A percentile compares a stretch with the other conserved stretches of the same genome.
phyloP scores from a whole-genome alignment of 352 stramenopile genomes.

The Aphanomyces cochlioides region DNA sequence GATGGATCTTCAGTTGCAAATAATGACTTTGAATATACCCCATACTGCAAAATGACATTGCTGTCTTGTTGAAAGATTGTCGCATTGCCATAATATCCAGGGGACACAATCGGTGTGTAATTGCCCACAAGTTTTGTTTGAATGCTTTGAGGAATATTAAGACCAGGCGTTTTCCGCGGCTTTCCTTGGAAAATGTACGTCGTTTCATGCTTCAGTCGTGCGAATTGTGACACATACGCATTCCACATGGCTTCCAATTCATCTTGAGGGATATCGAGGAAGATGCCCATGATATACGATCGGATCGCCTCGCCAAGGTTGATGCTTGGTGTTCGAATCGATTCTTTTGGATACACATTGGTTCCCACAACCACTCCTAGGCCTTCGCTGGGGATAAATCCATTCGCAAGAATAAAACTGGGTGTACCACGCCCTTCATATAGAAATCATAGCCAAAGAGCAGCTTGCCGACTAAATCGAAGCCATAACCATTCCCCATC shows the following conservation, averaged over 20 bases:
- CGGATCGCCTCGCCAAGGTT: constrained; percentile 39
- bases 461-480: constrained; percentile 51
- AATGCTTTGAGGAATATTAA: constrained; percentile 34
- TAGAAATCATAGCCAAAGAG: constrained; percentile 63
- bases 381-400: constrained; percentile 44
- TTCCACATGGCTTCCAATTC: constrained; percentile 50
- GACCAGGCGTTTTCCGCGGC: constrained; percentile 38
- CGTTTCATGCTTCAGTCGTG: constrained; percentile 39
- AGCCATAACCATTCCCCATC: constrained; percentile 55
- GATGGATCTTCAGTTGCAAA: constrained; percentile 1
- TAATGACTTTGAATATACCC: neutral
- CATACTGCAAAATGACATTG: constrained; percentile 9
- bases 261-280: constrained; percentile 55
- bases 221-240: constrained; percentile 36
- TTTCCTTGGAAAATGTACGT: constrained; percentile 36
- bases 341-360: constrained; percentile 38
- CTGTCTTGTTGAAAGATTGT: constrained; percentile 30
- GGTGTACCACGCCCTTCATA: constrained; percentile 59
- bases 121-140: constrained; percentile 40
- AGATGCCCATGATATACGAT: constrained; percentile 62
- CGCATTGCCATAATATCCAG: constrained; percentile 40
- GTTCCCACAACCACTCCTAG: constrained; percentile 56
- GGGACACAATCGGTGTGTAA: constrained; percentile 42
- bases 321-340: no score
- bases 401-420: constrained; percentile 50